phyloP scores from a whole-genome alignment of 2,329 filamentous ascomycete genomes.

The Beauveria medogensis region DNA sequence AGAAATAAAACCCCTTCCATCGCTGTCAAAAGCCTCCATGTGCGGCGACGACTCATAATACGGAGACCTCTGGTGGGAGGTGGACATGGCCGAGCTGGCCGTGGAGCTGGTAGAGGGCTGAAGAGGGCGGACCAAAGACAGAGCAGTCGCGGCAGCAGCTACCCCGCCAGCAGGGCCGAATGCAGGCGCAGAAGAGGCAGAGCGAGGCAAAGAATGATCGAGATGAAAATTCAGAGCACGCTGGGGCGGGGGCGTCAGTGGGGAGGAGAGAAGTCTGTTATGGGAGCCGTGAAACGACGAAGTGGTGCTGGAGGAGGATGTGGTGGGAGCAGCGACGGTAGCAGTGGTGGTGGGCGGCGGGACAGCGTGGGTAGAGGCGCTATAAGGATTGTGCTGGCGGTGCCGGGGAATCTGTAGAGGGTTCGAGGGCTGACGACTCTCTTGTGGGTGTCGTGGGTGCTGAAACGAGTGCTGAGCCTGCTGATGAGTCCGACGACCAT shows the following conservation, averaged over 20 bases:
- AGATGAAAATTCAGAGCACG: slow-evolving; percentile 47
- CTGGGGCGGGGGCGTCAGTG: slow-evolving; percentile 42
- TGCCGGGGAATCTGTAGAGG: background rate
- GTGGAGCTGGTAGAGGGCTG: slow-evolving; percentile 36
- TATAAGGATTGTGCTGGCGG: background rate
- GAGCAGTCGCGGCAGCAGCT: slow-evolving; percentile 23
- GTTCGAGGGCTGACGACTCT: background rate
- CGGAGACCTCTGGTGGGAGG: slow-evolving; percentile 22
- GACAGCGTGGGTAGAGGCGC: background rate
- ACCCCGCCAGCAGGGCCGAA: slow-evolving; percentile 21
- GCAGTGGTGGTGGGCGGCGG: background rate
- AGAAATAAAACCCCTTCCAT: slow-evolving; percentile 55
- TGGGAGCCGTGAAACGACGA: slow-evolving; percentile 18
- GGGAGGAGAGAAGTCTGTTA: slow-evolving; percentile 44
- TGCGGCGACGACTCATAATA: slow-evolving; percentile 41
- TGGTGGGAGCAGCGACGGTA: slow-evolving; percentile 9
- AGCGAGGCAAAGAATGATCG: slow-evolving; percentile 31
- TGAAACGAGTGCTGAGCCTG: background rate
- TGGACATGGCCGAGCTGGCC: slow-evolving; percentile 34
- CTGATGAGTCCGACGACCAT: background rate
- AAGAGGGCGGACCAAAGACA: slow-evolving; percentile 28
- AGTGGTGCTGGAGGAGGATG: background rate
- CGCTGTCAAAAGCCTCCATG: slow-evolving; percentile 61
- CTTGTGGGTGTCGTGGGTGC: background rate
- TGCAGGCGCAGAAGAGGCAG: slow-evolving; percentile 26